Evolutionary conservation across 2,329 filamentous ascomycete species (phyloP).

Genomic region (Pseudonectria foliicola): DNA sequence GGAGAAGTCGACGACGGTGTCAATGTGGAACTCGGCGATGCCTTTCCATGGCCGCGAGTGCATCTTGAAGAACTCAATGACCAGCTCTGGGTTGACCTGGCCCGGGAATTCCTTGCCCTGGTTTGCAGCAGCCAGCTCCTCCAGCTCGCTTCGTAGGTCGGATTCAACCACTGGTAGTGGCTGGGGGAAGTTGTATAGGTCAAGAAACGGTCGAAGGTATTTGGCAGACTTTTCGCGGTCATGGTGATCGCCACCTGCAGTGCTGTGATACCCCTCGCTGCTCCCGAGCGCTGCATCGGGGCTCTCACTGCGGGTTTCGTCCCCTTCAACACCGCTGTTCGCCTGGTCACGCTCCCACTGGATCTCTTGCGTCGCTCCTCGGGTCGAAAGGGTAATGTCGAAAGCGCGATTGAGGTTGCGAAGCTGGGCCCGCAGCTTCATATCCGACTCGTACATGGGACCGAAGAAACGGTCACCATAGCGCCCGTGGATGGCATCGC

Average conservation of each 20-base stretch:
- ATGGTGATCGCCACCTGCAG: background rate
- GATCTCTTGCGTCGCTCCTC: conserved; percentile 18
- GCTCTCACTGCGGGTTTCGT: background rate
- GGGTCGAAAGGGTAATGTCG: conserved; percentile 17
- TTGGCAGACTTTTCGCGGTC: conserved; percentile 8
- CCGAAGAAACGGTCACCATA: conserved; percentile 33
- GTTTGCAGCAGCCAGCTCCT: conserved; percentile 27
- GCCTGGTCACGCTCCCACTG: background rate
- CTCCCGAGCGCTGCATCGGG: background rate
- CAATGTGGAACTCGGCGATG: conserved; percentile 31
- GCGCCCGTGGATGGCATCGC: conserved; percentile 21
- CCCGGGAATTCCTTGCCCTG: conserved; percentile 36
- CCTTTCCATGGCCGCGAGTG: conserved; percentile 32
- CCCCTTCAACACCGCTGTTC: background rate
- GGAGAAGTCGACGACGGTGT: conserved; percentile 19
- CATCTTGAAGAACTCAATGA: conserved; percentile 31
- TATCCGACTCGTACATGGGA: conserved; percentile 4
- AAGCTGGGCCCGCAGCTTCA: conserved; percentile 25
- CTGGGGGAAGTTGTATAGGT: conserved; percentile 20
- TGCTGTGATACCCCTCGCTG: background rate
- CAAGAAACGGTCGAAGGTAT: conserved; percentile 23
- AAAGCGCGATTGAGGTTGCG: conserved; percentile 25
- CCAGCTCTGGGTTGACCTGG: conserved; percentile 28
- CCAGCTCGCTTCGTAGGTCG: conserved; percentile 20
- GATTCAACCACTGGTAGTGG: conserved; percentile 16